These are phyloP conservation scores for Phytophthora kernoviae DNA, from an alignment of 352 stramenopile genomes.

Conservation along the genomic window DNA sequence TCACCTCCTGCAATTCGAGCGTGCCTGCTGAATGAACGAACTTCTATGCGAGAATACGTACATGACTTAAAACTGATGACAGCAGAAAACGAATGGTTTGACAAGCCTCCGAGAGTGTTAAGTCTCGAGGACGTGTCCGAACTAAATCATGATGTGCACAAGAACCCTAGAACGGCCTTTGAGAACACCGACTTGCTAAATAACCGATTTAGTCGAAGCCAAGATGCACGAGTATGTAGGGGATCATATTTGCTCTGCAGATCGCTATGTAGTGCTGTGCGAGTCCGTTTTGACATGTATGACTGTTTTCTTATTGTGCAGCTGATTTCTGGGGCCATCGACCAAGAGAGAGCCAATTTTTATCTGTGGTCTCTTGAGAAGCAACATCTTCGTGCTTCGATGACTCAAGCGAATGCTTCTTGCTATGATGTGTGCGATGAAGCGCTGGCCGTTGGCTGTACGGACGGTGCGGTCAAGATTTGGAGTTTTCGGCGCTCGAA, in stretches of 20 bases:
- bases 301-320: slow-evolving; percentile 22
- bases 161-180: slow-evolving; percentile 53
- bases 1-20: slow-evolving; percentile 84
- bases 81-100: slow-evolving; percentile 72
- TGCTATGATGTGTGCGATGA: slow-evolving; percentile 87
- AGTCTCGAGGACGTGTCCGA: slow-evolving; percentile 57
- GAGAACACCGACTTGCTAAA: slow-evolving; percentile 70
- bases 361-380: slow-evolving; percentile 88
- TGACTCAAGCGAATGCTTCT: slow-evolving; percentile 65
- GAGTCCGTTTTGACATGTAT: slow-evolving; percentile 3
- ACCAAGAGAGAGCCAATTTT: slow-evolving; percentile 78
- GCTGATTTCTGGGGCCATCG: slow-evolving; percentile 77
- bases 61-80: slow-evolving; percentile 82
- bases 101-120: slow-evolving; percentile 44
- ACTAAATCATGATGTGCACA: slow-evolving; percentile 61
- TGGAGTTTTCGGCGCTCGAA: slow-evolving; percentile 82
- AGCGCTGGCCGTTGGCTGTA: slow-evolving; percentile 74
- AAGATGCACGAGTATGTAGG: slow-evolving; percentile 64
- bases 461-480: slow-evolving; percentile 79
- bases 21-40: slow-evolving; percentile 83
- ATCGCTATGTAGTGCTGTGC: background rate
- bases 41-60: slow-evolving; percentile 87
- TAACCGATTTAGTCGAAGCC: slow-evolving; percentile 63
- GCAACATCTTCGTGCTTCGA: slow-evolving; percentile 62
- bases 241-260: background rate